Base-by-base conservation (phyloP, 192 early-diverging fungal species). In the Coemansia sp. region DNA sequence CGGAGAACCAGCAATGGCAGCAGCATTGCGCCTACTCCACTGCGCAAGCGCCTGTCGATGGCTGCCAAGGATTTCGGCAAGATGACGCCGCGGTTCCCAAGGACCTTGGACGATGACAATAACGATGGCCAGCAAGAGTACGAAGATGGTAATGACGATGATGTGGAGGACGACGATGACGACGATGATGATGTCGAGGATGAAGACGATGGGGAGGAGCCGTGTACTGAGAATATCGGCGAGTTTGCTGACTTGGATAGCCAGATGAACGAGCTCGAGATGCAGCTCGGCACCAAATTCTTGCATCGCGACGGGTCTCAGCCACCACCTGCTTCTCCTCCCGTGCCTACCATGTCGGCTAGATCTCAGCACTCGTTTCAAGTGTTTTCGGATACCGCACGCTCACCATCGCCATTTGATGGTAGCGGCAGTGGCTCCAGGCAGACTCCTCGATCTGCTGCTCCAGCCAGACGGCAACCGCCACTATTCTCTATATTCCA, bases 11-110 rank as follows among this genome's bases (percentile, higher is more conserved):
- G 51, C 14, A 49, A 24, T 6, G 42, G 59, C 6, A 14, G 19
- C 19, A 56, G 32, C 7, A 38, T 47, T 2, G 46, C 65, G n/a
- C 71, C 63, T 3, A 79, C 77, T 40, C 77, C 77, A 2, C 60
- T 79, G 71, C 71, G 77, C 2, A 79, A 79, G 47, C 71, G 77
- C 0, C 43, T 79, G 19, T 79, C 77, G 36, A 74, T 79, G 71
- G 77, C 77, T 4, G 77, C 71, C 3, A 70, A 59, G 35, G 77
- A 79, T 24, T 31, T 79, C 40, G 60, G 77, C 32, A 58, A 37
- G 1, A 79, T 79, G 17, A 79, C 77, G 1, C 77, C 77, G 8
- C 25, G 77, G 22, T 79, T 79, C 32, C 73, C 73, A 5, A 65
- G 61, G 15, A 65, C 62, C 5, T 54, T 62, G 12, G 35, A 58